Evolutionary conservation across 106 monocot species (phyloP), one percentile per base, ranked within the genome.

Genomic region (Dioscorea dumetorum): DNA sequence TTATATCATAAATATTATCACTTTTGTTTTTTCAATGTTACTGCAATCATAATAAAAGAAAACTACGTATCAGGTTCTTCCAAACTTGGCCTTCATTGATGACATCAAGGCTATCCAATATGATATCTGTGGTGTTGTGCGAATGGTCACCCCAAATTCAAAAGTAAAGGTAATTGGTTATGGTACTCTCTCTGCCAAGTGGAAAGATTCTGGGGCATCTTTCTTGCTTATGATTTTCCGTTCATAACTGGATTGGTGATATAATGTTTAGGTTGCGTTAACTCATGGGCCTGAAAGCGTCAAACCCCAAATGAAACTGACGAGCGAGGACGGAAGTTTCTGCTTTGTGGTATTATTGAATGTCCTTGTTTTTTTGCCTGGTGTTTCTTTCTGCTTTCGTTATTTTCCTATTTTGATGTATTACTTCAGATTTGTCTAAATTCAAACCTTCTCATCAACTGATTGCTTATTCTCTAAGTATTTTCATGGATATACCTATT

Each of bases 51-150:
- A 41, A 41, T 3, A 41, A 41, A 41, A 28, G 1, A 28, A 28
- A 28, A 1, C 3, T 28, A 1, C 3, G 0, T 41, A 41, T 41
- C 64, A 95, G 95, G 83, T 97, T 67, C 75, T 99, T 11, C 99
- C 99, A 68, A 99, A 81, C 74, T 87, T 99, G 87, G 85, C 85
- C 63, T 78, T 66, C 19, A 60, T 99, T 73, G 72, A 87, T 65
- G 90, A 93, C 57, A 90, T 99, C 63, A 85, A 77, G 70, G 90
- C 90, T n/a, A 50, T 76, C 50, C 64, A 61, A 49, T 99, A 93
- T 83, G 83, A 93, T 83, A 62, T 99, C 35, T 99, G 99, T 72
- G 99, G 93, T 62, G 61, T 78, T 73, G 85, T 99, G 59, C 79
- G 66, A 50, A 71, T 76, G 58, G 53, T 78, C 70, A 71, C 58